phyloP scores from a whole-genome alignment of 2,329 filamentous ascomycete species.

The Colletotrichum tropicale region DNA sequence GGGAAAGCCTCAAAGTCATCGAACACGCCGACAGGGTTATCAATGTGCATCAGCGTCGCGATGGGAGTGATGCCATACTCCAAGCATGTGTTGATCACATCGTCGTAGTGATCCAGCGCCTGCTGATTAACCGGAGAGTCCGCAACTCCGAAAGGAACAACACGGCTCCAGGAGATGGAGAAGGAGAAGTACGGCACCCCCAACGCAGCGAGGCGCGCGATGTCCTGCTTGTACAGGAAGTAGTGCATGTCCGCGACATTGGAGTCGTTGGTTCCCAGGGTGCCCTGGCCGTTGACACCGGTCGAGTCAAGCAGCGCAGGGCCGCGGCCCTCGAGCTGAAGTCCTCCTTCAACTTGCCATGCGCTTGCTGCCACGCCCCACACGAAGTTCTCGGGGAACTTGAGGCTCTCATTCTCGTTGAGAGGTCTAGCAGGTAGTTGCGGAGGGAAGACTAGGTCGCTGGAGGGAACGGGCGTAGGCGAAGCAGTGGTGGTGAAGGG shows the following conservation, averaged over 20 bases:
- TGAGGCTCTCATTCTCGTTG: slow-evolving; percentile 53
- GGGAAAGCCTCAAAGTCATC: slow-evolving; percentile 34
- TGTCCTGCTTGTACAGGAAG: slow-evolving; percentile 61
- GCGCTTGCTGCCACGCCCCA: slow-evolving; percentile 55
- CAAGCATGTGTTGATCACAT: slow-evolving; percentile 54
- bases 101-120: slow-evolving; percentile 57
- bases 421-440: slow-evolving; percentile 55
- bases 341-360: slow-evolving; percentile 50
- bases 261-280: slow-evolving; percentile 27
- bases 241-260: slow-evolving; percentile 54
- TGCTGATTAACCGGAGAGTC: slow-evolving; percentile 56
- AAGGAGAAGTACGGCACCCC: slow-evolving; percentile 57
- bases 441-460: slow-evolving; percentile 41
- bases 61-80: slow-evolving; percentile 53
- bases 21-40: slow-evolving; percentile 36
- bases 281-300: slow-evolving; percentile 20
- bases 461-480: slow-evolving; percentile 58
- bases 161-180: slow-evolving; percentile 56
- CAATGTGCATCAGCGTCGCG: slow-evolving; percentile 55
- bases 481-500: slow-evolving; percentile 49
- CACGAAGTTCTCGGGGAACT: slow-evolving; percentile 51
- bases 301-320: slow-evolving; percentile 49
- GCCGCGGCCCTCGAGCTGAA: slow-evolving; percentile 44
- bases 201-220: slow-evolving; percentile 55
- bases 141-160: slow-evolving; percentile 54